Conservation (phyloP, 78 protist genomes). For the Tieghemostelium lacteum region DNA sequence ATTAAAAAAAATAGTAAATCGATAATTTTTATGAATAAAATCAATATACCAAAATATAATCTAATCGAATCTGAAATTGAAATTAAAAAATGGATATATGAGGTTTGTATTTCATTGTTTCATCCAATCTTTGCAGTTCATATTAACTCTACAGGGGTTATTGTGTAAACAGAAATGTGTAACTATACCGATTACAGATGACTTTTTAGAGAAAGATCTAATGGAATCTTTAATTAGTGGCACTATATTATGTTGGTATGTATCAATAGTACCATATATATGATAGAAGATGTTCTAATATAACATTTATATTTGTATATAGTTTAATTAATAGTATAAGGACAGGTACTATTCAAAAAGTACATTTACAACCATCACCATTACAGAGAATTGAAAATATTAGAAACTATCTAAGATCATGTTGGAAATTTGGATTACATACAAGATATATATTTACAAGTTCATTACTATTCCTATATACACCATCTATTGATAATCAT, state of each 20-base stretch:
- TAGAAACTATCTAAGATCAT: slow-evolving; percentile 56
- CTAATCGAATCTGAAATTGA: slow-evolving; percentile 46
- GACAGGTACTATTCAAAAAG: slow-evolving; percentile 52
- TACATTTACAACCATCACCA: slow-evolving; percentile 60
- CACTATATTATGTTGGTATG: slow-evolving; percentile 29
- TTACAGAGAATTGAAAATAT: slow-evolving; percentile 63
- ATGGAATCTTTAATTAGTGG: slow-evolving; percentile 47
- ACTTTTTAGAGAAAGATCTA: slow-evolving; percentile 57
- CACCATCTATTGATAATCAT: background rate
- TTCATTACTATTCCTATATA: slow-evolving; percentile 13
- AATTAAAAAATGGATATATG: slow-evolving; percentile 55
- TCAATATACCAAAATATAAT: too few relatives aligned
- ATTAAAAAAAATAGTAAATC: too few relatives aligned
- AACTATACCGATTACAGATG: slow-evolving; percentile 12
- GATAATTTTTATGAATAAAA: too few relatives aligned
- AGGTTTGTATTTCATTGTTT: slow-evolving; percentile 1
- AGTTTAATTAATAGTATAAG: slow-evolving; percentile 56
- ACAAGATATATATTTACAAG: slow-evolving; percentile 33
- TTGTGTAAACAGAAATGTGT: slow-evolving; percentile 31
- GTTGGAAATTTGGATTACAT: slow-evolving; percentile 63
- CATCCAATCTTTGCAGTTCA: background rate
- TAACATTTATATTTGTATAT: background rate
- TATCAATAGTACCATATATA: too few relatives aligned
- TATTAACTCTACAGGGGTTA: background rate
- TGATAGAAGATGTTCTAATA: background rate